Percentiles rank a stretch among this genome's conserved stretches.
phyloP scores from a whole-genome alignment of 2,329 filamentous ascomycete genomes.

The Dactylellina parvicollis region DNA sequence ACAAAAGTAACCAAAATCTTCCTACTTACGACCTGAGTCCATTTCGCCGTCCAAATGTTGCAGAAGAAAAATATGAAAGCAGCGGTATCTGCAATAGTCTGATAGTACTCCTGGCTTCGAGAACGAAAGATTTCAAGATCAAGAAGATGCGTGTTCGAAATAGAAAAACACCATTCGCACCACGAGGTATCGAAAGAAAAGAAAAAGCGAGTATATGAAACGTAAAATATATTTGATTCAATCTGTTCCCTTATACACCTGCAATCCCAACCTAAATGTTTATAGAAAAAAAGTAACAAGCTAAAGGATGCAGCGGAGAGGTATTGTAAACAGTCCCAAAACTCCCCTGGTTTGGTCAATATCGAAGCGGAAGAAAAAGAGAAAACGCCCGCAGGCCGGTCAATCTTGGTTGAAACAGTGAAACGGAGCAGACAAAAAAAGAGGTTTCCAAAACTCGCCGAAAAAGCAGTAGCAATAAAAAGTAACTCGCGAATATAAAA shows the following conservation, averaged over 20 bases:
- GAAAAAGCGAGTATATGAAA: too few relatives aligned
- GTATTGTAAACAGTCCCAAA: constrained; percentile 44
- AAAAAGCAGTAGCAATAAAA: neutral
- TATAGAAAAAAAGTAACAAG: constrained; percentile 5
- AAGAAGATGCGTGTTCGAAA: too few relatives aligned
- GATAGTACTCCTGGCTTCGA: too few relatives aligned
- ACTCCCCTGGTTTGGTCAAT: constrained; percentile 31
- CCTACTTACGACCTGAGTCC: too few relatives aligned
- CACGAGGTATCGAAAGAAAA: constrained; percentile 5
- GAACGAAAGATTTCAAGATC: too few relatives aligned
- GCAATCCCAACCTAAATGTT: too few relatives aligned
- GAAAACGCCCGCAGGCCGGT: constrained; percentile 22
- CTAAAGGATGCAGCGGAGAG: constrained; percentile 53
- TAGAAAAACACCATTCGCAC: too few relatives aligned
- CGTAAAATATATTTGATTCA: constrained; percentile 21
- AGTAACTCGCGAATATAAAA: constrained; percentile 16
- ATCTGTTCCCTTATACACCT: constrained; percentile 23
- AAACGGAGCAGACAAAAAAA: constrained; percentile 3
- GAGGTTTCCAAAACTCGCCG: neutral
- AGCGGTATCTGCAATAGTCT: too few relatives aligned
- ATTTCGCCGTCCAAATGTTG: too few relatives aligned
- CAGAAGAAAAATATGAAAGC: too few relatives aligned
- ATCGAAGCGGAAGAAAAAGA: neutral
- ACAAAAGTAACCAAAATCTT: too few relatives aligned
- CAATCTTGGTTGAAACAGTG: constrained; percentile 19